Evolutionary conservation across 2,329 filamentous ascomycete genomes (phyloP), one percentile per base, ranked within the genome.

Genomic region (Macrophomina tecta): DNA sequence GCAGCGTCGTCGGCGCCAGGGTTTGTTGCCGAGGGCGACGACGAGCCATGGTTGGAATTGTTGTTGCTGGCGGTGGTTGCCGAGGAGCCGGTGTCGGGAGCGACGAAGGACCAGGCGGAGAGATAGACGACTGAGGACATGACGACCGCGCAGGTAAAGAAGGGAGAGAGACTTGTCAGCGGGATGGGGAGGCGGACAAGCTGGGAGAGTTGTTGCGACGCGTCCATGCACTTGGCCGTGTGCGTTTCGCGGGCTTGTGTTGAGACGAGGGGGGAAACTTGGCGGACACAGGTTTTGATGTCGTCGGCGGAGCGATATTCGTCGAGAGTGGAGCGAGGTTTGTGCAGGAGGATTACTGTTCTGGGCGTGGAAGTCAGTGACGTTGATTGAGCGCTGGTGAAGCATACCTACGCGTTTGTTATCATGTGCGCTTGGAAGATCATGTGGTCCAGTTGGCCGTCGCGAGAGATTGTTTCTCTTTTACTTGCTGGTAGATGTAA

Each of bases 371-470:
- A 9, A 61, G 49, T 34, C 28, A 30, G 5, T 8, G 14, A 18
- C 1, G 14, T 7, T 2, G 34, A 36, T 53, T 18, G n/a, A 38
- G 36, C 4, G 30, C 9, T 4, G 12, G 7, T 51, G 23, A n/a
- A 11, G n/a, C 12, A 70, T 74, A 69, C 23, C 23, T 70, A 77
- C 75, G 76, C 73, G 64, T 86, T 82, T 63, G 86, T 83, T 72
- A 97, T 91, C 87, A 96, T 94, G 69, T 92, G 90, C 0, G 92
- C 93, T 76, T 96, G 92, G 80, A 97, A 97, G 78, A 97, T 89
- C 86, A 97, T 90, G 79, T 97, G 92, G 75, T 97, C 94, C 11
- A 94, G 45, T 23, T 88, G 85, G 38, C 92, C 90, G 71, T 90
- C 87, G 69, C 86, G 85, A 68, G 88, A 86, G 64, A 96, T 82